These are phyloP conservation scores for Alternaria tenuissima DNA, from an alignment of 2,329 filamentous ascomycete genomes.

Conservation along the genomic window DNA sequence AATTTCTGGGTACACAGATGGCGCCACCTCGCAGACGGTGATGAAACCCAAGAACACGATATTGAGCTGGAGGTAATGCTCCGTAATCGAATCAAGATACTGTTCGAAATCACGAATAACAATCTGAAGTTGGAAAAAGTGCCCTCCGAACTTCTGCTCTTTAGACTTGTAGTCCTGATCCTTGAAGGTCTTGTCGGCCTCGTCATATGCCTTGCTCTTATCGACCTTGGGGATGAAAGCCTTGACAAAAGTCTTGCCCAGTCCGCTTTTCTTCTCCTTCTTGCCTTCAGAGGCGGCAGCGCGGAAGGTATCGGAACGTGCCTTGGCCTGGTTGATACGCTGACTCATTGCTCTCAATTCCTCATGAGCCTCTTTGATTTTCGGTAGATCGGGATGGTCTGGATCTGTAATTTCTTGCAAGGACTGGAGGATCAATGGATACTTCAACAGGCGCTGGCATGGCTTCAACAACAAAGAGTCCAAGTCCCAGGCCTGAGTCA, in stretches of 20 bases:
- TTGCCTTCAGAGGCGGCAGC: constrained; percentile 46
- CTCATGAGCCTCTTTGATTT: constrained; percentile 75
- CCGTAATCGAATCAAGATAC: constrained; percentile 82
- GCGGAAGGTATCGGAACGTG: constrained; percentile 84
- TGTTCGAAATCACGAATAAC: constrained; percentile 93
- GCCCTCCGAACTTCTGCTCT: constrained; percentile 87
- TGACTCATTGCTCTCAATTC: constrained; percentile 69
- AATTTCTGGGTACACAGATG: constrained; percentile 73
- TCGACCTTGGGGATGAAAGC: constrained; percentile 90
- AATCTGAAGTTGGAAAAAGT: constrained; percentile 91
- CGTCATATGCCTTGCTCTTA: constrained; percentile 78
- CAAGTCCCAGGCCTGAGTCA: constrained; percentile 93
- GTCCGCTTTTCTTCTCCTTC: constrained; percentile 44
- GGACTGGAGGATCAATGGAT: constrained; percentile 83
- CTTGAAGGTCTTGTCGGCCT: constrained; percentile 70
- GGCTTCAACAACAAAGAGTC: constrained; percentile 98
- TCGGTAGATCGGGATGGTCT: constrained; percentile 81
- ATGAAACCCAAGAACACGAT: constrained; percentile 84
- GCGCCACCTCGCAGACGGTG: constrained; percentile 74
- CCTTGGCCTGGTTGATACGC: constrained; percentile 92
- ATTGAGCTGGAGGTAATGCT: constrained; percentile 82
- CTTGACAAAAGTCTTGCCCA: constrained; percentile 80
- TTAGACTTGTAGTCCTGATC: constrained; percentile 83
- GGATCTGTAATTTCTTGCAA: constrained; percentile 80
- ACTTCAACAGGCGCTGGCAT: constrained; percentile 92